A percentile compares a stretch with the other conserved stretches of the same genome.
phyloP scores from a whole-genome alignment of 2,329 filamentous ascomycete species.

The Fusarium mundagurra region DNA sequence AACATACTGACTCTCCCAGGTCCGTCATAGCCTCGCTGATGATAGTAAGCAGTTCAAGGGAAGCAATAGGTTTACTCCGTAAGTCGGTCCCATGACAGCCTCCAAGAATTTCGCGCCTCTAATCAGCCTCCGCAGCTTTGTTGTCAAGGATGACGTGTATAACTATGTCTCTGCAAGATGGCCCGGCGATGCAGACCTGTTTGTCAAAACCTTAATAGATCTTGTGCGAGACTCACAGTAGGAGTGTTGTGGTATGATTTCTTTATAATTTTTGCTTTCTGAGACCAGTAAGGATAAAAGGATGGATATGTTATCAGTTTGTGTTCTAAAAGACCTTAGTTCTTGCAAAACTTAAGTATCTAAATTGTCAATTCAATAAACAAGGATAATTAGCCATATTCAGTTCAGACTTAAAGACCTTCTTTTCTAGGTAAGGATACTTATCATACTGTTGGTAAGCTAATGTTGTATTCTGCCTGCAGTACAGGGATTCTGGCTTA shows the following conservation, averaged over 20 bases:
- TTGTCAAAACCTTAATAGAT: background rate
- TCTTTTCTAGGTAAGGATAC: too few species aligned
- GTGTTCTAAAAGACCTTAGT: too few species aligned
- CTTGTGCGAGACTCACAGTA: background rate
- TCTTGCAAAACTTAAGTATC: too few species aligned
- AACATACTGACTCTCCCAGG: background rate
- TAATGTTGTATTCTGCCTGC: too few species aligned
- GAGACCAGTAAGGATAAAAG: too few species aligned
- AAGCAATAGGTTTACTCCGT: background rate
- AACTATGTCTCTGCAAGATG: background rate
- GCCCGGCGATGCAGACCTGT: background rate
- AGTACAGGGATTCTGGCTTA: background rate
- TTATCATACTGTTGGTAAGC: too few species aligned
- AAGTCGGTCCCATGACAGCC: fast-evolving
- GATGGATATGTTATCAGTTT: too few species aligned
- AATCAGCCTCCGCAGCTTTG: fast-evolving
- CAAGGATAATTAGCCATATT: too few species aligned
- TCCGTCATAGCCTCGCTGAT: background rate
- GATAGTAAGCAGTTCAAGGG: background rate
- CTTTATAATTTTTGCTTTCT: too few species aligned
- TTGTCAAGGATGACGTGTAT: background rate
- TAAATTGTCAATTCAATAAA: too few species aligned
- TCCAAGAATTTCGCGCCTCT: fast-evolving
- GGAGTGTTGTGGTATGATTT: too few species aligned
- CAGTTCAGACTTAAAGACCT: too few species aligned